Conservation (phyloP, 1,284 basidiomycete species). For the Exsudoporus floridanus region DNA sequence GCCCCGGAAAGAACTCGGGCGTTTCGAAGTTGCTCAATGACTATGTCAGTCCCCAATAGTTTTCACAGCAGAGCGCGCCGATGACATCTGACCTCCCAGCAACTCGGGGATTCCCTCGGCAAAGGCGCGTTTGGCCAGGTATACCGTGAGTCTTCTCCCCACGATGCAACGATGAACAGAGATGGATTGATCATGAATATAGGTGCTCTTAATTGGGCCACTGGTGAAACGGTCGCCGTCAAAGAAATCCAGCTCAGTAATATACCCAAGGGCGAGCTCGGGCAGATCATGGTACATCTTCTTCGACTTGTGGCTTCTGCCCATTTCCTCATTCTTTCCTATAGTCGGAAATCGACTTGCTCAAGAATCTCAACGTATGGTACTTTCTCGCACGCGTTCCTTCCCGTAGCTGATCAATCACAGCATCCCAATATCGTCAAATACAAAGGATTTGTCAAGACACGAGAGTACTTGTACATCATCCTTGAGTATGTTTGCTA, state of each 20-base stretch:
- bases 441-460: conserved; percentile 97
- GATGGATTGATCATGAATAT: conserved; percentile 6
- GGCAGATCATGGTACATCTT: conserved; percentile 89
- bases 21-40: conserved; percentile 57
- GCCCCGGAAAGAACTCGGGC: conserved; percentile 34
- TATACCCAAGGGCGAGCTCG: conserved; percentile 89
- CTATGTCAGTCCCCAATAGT: conserved; percentile 44
- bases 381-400: background rate
- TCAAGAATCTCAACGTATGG: conserved; percentile 91
- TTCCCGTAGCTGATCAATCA: conserved; percentile 7
- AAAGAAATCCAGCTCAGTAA: conserved; percentile 94
- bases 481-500: conserved; percentile 73
- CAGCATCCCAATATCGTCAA: conserved; percentile 96
- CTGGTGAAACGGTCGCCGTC: conserved; percentile 93
- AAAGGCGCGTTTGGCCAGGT: conserved; percentile 95
- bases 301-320: conserved; percentile 4
- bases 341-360: conserved; percentile 93
- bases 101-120: conserved; percentile 92
- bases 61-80: conserved; percentile 2
- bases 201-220: conserved; percentile 95
- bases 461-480: conserved; percentile 91
- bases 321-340: conserved; percentile 9
- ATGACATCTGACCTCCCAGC: conserved; percentile 46
- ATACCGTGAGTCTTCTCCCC: conserved; percentile 63
- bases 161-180: background rate